phyloP scores from a whole-genome alignment of 768 basidiomycete genomes.

The Russula sp. region DNA sequence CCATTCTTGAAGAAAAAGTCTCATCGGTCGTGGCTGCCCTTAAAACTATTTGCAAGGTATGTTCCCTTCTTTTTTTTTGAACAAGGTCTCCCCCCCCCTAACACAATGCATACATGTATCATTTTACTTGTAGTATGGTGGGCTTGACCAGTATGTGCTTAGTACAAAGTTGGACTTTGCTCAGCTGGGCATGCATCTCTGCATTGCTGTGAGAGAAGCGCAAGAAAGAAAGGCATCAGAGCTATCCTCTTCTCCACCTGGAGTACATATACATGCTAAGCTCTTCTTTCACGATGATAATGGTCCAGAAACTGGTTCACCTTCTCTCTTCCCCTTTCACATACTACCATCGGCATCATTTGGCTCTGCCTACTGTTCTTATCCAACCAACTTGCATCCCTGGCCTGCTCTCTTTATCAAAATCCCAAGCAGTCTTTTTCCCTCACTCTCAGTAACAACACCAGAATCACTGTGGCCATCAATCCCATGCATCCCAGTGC shows the following conservation, averaged over 20 bases:
- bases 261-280: not conserved
- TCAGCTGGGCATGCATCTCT: slow-evolving; percentile 37
- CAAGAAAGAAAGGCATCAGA: slow-evolving; percentile 11
- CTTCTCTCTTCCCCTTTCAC: slow-evolving; percentile 27
- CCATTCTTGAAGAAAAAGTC: slow-evolving; percentile 87
- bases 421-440: slow-evolving; percentile 33
- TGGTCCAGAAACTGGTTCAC: slow-evolving; percentile 34
- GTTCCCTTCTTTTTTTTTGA: slow-evolving; percentile 7
- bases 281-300: slow-evolving; percentile 32
- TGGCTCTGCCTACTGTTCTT: slow-evolving; percentile 58
- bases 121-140: slow-evolving; percentile 25
- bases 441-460: slow-evolving; percentile 34
- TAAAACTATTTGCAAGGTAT: slow-evolving; percentile 77
- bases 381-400: slow-evolving; percentile 69
- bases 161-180: slow-evolving; percentile 32
- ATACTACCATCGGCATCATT: slow-evolving; percentile 55
- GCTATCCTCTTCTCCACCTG: slow-evolving; percentile 4
- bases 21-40: slow-evolving; percentile 81
- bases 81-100: no score
- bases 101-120: not conserved
- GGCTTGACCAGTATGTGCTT: slow-evolving; percentile 38
- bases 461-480: slow-evolving; percentile 19
- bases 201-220: slow-evolving; percentile 31
- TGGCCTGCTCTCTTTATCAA: no score
- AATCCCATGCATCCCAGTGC: slow-evolving; percentile 32